Evolutionary conservation across 2,329 filamentous ascomycete genomes (phyloP).

Genomic region (Cladosporium sp.): DNA sequence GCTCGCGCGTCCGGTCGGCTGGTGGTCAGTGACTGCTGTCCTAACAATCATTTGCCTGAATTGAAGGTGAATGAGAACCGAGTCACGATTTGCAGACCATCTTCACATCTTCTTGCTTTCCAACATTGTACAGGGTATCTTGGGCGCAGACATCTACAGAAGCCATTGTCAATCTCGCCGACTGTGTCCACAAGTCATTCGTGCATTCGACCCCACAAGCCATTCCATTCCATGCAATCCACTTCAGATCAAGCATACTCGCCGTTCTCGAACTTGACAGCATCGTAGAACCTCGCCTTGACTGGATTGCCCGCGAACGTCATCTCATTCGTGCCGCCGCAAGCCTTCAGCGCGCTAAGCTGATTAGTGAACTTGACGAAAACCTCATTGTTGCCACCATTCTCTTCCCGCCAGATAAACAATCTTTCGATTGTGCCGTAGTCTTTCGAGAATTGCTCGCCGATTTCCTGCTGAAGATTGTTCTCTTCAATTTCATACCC

Average conservation of each 20-base stretch:
- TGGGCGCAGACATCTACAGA: too few relatives aligned
- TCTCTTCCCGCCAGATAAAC: conserved; percentile 55
- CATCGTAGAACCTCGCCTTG: conserved; percentile 74
- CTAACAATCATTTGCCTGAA: too few relatives aligned
- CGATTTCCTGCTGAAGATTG: conserved; percentile 84
- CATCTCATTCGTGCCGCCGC: conserved; percentile 82
- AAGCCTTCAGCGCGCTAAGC: conserved; percentile 81
- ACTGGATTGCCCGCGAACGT: conserved; percentile 87
- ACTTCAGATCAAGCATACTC: conserved; percentile 22
- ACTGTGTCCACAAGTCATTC: too few relatives aligned
- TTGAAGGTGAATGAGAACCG: too few relatives aligned
- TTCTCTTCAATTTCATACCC: conserved; percentile 68
- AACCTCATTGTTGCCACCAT: conserved; percentile 50
- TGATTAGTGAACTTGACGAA: conserved; percentile 91
- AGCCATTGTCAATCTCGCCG: too few relatives aligned
- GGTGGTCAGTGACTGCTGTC: too few relatives aligned
- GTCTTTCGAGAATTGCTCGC: conserved; percentile 84
- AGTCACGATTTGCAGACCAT: too few relatives aligned
- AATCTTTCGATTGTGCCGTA: conserved; percentile 38
- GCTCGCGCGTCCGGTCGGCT: too few relatives aligned
- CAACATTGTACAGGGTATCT: too few relatives aligned
- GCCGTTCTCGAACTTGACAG: conserved; percentile 74
- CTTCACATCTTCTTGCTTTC: too few relatives aligned
- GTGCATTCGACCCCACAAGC: too few relatives aligned
- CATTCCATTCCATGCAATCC: too few relatives aligned